A percentile compares a stretch with the other conserved stretches of the same genome.
These are phyloP conservation scores for Monosporozyma aquatica DNA, from an alignment of 805 yeast species.

Conservation along the genomic window DNA sequence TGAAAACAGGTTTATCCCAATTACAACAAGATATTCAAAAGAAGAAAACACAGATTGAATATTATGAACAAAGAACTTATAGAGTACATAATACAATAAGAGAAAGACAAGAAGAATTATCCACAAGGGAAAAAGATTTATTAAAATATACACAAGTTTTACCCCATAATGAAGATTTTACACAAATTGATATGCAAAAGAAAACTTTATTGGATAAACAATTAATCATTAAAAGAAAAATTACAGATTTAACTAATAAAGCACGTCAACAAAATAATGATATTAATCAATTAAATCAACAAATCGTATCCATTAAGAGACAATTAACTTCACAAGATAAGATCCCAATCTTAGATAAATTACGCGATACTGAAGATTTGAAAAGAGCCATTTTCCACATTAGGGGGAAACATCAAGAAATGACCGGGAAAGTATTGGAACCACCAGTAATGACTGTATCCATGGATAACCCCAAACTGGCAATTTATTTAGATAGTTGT, in stretches of 20 bases:
- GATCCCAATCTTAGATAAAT: conserved; percentile 36
- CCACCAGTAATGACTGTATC: conserved; percentile 66
- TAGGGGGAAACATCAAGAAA: conserved; percentile 31
- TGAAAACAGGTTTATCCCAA: conserved; percentile 13
- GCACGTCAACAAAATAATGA: conserved; percentile 34
- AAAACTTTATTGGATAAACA: conserved; percentile 16
- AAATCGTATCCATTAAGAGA: conserved; percentile 31
- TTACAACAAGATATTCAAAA: conserved; percentile 12
- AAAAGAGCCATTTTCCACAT: conserved; percentile 27
- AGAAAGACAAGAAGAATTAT: conserved; percentile 7
- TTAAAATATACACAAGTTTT: not conserved
- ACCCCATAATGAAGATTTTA: conserved; percentile 15
- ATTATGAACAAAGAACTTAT: conserved; percentile 17
- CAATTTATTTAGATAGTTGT: conserved; percentile 48
- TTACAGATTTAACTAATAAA: conserved; percentile 24
- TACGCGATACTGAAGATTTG: conserved; percentile 28
- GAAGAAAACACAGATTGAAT: conserved; percentile 12
- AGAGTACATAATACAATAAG: conserved; percentile 13
- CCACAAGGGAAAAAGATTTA: conserved; percentile 5
- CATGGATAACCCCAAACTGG: conserved; percentile 40
- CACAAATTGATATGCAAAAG: conserved; percentile 16
- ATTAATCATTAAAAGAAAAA: conserved; percentile 10
- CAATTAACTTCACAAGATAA: conserved; percentile 42
- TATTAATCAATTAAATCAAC: conserved; percentile 29
- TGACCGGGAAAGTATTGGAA: conserved; percentile 45